These are phyloP conservation scores for Chrysosphaeria jannelii DNA, from an alignment of 2,329 filamentous ascomycete species.

Conservation along the genomic window DNA sequence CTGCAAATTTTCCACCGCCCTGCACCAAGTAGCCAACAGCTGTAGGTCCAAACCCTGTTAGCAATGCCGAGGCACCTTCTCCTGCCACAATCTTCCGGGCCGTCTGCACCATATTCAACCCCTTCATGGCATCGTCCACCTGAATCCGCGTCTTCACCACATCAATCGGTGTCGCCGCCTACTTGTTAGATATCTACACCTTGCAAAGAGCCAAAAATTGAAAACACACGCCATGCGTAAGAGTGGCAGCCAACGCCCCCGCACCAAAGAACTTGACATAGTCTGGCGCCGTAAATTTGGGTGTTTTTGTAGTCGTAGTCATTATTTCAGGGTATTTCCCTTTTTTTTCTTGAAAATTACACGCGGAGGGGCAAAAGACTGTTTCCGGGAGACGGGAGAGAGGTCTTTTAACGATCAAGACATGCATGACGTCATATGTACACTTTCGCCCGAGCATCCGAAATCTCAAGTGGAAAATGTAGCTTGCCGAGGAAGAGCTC, in stretches of 20 bases:
- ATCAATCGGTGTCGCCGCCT: slow-evolving; percentile 23
- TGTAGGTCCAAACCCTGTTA: slow-evolving; percentile 64
- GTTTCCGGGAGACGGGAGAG: not conserved
- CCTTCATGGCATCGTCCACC: slow-evolving; percentile 64
- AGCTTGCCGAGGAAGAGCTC: not conserved
- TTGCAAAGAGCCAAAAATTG: too few species aligned
- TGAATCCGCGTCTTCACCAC: slow-evolving; percentile 84
- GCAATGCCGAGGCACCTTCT: slow-evolving; percentile 50
- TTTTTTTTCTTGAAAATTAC: not conserved
- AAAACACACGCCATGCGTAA: slow-evolving; percentile 17
- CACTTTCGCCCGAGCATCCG: not conserved
- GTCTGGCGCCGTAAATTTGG: slow-evolving; percentile 14
- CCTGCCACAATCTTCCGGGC: slow-evolving; percentile 49
- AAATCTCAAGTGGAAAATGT: not conserved
- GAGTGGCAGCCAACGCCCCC: slow-evolving; percentile 19
- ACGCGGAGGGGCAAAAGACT: not conserved
- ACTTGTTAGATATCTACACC: too few species aligned
- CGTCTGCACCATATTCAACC: slow-evolving; percentile 52
- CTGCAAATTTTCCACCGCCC: slow-evolving; percentile 72
- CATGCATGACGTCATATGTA: not conserved
- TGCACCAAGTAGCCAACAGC: slow-evolving; percentile 72
- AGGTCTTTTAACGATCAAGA: slow-evolving; percentile 1
- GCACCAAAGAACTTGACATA: slow-evolving; percentile 23
- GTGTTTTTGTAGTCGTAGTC: slow-evolving; percentile 3
- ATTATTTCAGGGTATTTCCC: not conserved